Evolutionary conservation across 2,329 filamentous ascomycete genomes (phyloP), one percentile per base, ranked within the genome.

Genomic region (Thelonectria rubi): DNA sequence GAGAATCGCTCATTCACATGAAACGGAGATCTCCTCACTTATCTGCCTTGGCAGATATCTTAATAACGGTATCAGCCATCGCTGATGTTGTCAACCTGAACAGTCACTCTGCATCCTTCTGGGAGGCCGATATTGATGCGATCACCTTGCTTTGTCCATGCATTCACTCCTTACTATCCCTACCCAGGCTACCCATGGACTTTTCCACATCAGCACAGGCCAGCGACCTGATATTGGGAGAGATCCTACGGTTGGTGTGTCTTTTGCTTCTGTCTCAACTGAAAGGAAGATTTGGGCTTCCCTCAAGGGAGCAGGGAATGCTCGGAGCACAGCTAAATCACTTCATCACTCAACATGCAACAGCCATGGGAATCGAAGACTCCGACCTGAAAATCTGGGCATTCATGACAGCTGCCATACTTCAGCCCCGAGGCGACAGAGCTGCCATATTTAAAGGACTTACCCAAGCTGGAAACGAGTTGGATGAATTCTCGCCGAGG

Each of bases 81-180:
- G 40, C 51, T 7, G 51, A 54, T 37, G 17, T 37, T 12, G 8
- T 46, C n/a, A 54, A 54, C 26, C 40, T 24, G 26, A 46, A 46
- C 17, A 54, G 51, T 26, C 14, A 54, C 40, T 54, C 51, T 10
- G 7, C 24, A 45, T 34, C 24, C 7, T 54, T 46, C 18, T 54
- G 51, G 51, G 26, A 54, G 10, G 34, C 15, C 12, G 40, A 54
- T 18, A 45, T 54, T 2, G 51, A 54, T 4, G 40, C 24, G 9
- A 46, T 54, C 9, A 37, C 18, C 17, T 17, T 46, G 9, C 26
- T 54, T 14, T 24, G 17, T 5, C 51, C 51, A 5, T 46, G 42
- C 18, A 54, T 54, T n/a, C 51, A 54, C 30, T 54, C 43, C 5
- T 54, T 54, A 18, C 26, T 54, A 5, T 46, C 51, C 2, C 45